Percentiles rank a stretch among this genome's conserved stretches.
phyloP scores from a whole-genome alignment of 495 filamentous ascomycete species.

The Talaromyces proteolyticus region DNA sequence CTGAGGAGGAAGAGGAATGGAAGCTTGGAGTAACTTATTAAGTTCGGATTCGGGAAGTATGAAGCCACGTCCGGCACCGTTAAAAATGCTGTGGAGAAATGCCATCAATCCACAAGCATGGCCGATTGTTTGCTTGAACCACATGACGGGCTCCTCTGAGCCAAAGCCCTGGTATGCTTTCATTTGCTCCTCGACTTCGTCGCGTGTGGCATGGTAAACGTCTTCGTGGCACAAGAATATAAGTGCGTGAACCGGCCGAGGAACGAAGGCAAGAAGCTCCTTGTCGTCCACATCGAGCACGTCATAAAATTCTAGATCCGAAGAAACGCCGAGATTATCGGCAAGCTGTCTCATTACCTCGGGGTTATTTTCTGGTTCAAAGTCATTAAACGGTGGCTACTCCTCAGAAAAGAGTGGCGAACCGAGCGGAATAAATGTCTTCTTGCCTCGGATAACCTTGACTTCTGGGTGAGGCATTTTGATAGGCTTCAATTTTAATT shows the following conservation, averaged over 20 bases:
- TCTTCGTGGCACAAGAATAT: slow-evolving; percentile 49
- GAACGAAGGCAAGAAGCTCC: slow-evolving; percentile 48
- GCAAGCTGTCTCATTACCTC: slow-evolving; percentile 49
- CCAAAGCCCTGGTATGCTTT: slow-evolving; percentile 45
- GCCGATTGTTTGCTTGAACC: slow-evolving; percentile 61
- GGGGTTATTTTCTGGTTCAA: slow-evolving; percentile 54
- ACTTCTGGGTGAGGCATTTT: slow-evolving; percentile 31
- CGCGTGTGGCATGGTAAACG: slow-evolving; percentile 32
- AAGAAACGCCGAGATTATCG: slow-evolving; percentile 47
- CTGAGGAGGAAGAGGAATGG: slow-evolving; percentile 29
- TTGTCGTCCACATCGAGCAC: slow-evolving; percentile 49
- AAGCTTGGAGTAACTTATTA: slow-evolving; percentile 16
- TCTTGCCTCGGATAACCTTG: slow-evolving; percentile 22
- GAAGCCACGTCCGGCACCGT: slow-evolving; percentile 37
- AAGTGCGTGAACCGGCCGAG: slow-evolving; percentile 51
- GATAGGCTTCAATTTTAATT: no score
- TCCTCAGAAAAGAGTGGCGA: not conserved
- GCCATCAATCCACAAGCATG: slow-evolving; percentile 63
- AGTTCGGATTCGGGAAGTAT: slow-evolving; percentile 27
- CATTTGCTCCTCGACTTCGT: slow-evolving; percentile 22
- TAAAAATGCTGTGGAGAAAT: slow-evolving; percentile 51
- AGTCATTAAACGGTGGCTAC: not conserved
- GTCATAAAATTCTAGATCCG: slow-evolving; percentile 51
- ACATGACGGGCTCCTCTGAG: slow-evolving; percentile 47
- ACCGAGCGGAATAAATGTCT: slow-evolving; percentile 38